Conservation (phyloP, 78 protist genomes). For the Andalucia godoyi region DNA sequence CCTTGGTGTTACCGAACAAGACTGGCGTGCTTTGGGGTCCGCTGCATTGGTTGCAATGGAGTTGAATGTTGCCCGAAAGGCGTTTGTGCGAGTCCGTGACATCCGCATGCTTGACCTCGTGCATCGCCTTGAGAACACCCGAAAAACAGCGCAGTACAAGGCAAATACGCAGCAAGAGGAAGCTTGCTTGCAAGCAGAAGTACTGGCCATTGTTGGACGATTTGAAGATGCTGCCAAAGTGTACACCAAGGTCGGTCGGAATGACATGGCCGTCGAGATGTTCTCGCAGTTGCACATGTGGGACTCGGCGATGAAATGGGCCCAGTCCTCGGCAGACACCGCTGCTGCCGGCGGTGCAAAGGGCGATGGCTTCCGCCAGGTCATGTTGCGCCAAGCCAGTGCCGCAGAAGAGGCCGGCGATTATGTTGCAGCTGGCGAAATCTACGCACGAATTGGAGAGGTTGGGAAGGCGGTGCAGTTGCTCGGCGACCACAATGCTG, state of each 20-base stretch:
- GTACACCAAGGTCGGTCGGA: constrained; percentile 1
- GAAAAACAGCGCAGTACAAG: background rate
- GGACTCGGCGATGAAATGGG: constrained; percentile 15
- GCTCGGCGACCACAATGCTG: background rate
- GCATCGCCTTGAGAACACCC: constrained; percentile 3
- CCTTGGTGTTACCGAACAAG: constrained; percentile 48
- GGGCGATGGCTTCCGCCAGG: constrained; percentile 2
- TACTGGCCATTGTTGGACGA: constrained; percentile 48
- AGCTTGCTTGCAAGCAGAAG: constrained; percentile 9
- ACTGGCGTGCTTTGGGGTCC: constrained; percentile 43
- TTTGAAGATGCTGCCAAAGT: constrained; percentile 35
- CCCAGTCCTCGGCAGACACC: background rate
- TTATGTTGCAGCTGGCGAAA: constrained; percentile 4
- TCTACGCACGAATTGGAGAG: constrained; percentile 19
- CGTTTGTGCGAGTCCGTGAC: constrained; percentile 38
- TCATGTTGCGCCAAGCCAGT: constrained; percentile 20
- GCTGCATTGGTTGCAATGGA: constrained; percentile 27
- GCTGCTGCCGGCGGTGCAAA: background rate
- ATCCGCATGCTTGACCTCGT: constrained; percentile 29
- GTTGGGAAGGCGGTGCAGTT: constrained; percentile 15
- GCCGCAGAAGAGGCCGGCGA: constrained; percentile 35
- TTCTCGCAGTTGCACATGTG: constrained; percentile 36
- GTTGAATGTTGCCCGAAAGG: constrained; percentile 30
- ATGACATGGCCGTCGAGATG: constrained; percentile 32
- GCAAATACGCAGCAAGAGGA: background rate